Base-by-base conservation (phyloP, 306 rosid genomes). In the Quercus gilva region DNA sequence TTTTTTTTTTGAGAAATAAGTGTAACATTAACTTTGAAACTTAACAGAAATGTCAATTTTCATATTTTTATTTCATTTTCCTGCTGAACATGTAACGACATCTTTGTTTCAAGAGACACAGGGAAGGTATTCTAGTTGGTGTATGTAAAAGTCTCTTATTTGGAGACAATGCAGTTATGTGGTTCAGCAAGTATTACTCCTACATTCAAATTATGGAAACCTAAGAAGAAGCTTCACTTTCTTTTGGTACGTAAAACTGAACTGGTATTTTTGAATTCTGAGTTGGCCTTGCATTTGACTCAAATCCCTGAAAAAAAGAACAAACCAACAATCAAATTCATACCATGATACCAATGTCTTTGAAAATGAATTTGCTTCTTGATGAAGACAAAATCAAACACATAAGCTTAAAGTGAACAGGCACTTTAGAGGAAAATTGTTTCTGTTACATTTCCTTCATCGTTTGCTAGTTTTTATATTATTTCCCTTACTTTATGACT, bases 221-320 rank as follows among this genome's bases (percentile, higher is more conserved):
- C 56, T 65, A 76, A 55, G 74, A 26, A 68, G 77, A 78, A 43
- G 68, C 71, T 25, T 80, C 78, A 69, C 6, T 51, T 6, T 41
- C 56, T 23, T 69, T 58, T 49, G 78, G 78, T 69, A 82, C 59
- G 79, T 86, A 89, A 2, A 86, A 76, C 82, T 76, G 51, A 79
- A 91, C 85, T 72, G 76, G 6, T 81, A 89, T 91, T 84, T 84
- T 70, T 57, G 53, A 61, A 14, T 78, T 52, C 29, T 91, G 97
- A 5, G 73, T 84, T 76, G 96, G 96, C 78, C 97, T 87, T 81
- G 96, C 88, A 84, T 93, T 93, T 56, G 8, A 65, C 84, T 85
- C 82, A 57, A 28, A 91, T 43, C 85, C 91, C 96, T 91, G 81
- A 20, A n/a, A 12, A 12, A 41, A 13, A 17, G 5, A 4, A 43